phyloP scores from a whole-genome alignment of 306 rosid species.

The Cicer cuneatum region DNA sequence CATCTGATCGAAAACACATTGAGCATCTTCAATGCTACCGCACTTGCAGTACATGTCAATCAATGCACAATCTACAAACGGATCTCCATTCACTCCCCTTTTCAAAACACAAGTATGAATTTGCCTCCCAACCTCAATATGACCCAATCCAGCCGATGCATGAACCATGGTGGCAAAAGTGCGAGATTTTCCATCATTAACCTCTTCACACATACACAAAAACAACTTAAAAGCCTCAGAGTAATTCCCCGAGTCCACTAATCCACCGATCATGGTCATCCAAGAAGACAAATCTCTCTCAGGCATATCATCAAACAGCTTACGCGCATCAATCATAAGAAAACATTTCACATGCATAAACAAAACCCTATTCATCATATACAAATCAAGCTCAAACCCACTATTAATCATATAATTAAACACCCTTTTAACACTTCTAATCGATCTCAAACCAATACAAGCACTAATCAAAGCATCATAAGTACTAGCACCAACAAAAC shows the following conservation, averaged over 20 bases:
- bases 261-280: slow-evolving; percentile 68
- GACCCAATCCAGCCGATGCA: slow-evolving; percentile 73
- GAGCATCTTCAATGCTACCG: slow-evolving; percentile 82
- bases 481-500: slow-evolving; percentile 58
- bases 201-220: slow-evolving; percentile 70
- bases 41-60: slow-evolving; percentile 94
- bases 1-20: slow-evolving; percentile 74
- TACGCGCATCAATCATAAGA: slow-evolving; percentile 73
- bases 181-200: slow-evolving; percentile 58
- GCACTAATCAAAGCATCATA: slow-evolving; percentile 76
- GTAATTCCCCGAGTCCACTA: slow-evolving; percentile 70
- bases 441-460: slow-evolving; percentile 70
- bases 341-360: slow-evolving; percentile 78
- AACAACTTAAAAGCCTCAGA: slow-evolving; percentile 66
- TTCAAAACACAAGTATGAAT: slow-evolving; percentile 81
- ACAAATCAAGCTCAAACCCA: slow-evolving; percentile 72
- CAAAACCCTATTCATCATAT: slow-evolving; percentile 75
- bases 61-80: slow-evolving; percentile 70
- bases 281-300: slow-evolving; percentile 64
- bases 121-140: slow-evolving; percentile 64
- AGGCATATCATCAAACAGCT: slow-evolving; percentile 67
- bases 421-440: slow-evolving; percentile 76
- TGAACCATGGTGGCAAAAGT: slow-evolving; percentile 69
- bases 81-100: slow-evolving; percentile 61
- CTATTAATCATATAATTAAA: slow-evolving; percentile 52